Evolutionary conservation across 1,284 basidiomycete species (phyloP), one percentile per base, ranked within the genome.

Genomic region (Hymenochaete sp.): DNA sequence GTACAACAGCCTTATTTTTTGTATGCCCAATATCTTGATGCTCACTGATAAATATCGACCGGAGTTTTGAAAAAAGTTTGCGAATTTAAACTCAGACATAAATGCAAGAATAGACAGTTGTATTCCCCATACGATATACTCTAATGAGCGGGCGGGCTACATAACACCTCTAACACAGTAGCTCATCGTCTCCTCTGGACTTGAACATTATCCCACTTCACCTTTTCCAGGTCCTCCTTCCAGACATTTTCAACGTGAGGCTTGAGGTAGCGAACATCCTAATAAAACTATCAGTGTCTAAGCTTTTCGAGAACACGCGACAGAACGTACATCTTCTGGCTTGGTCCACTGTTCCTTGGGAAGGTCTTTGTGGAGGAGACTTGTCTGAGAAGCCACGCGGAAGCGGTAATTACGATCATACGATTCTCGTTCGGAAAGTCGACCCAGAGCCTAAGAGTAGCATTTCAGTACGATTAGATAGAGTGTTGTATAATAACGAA

Each of bases 351-450:
- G 70, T 29, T 83, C 82, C 66, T 92, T 90, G 53, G 92, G 81
- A 16, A 98, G 74, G 29, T 82, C 73, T 45, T 79, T 75, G 68
- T 98, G 93, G 42, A 88, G 65, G 49, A 93, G 73, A 50, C 82
- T 85, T 51, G 79, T 75, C 55, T 93, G 86, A 40, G 81, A 77
- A 28, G 93, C 92, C 39, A 82, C 72, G 61, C 92, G 88, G 64
- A 96, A 72, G 55, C 96, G 89, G 78, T 72, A 97, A 47, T 79
- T 80, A 52, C 95, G 89, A 75, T 98, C 93, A 67, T 95, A 98
- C 25, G 71, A 61, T 69, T 97, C 83, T 42, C 75, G 73, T 33
- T 76, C 72, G 33, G 88, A 80, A 56, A 98, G 70, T 62, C 95
- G 93, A 38, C 61, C 64, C 56, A 98, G 63, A 32, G 93, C 93